phyloP scores from a whole-genome alignment of 768 basidiomycete species.

The Nidularia pulvinata region DNA sequence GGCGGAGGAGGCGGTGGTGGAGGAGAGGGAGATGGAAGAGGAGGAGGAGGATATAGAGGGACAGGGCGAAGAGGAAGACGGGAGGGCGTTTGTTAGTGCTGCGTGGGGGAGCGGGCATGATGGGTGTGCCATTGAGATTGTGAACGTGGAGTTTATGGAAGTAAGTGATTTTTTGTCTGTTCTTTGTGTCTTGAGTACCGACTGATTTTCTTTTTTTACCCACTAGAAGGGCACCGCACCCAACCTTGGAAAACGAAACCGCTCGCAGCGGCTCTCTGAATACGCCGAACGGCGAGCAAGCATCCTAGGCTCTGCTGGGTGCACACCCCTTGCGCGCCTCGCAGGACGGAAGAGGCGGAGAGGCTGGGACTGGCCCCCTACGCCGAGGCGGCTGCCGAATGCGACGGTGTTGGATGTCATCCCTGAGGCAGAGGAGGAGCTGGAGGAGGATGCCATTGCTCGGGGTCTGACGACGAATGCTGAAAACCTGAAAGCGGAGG shows the following conservation, averaged over 20 bases:
- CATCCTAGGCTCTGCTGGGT: constrained; percentile 32
- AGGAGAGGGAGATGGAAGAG: constrained; percentile 19
- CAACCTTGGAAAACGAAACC: constrained; percentile 61
- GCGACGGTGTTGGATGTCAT: constrained; percentile 38
- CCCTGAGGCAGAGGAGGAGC: constrained; percentile 30
- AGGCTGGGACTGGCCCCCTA: constrained; percentile 26
- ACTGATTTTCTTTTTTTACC: constrained; percentile 2
- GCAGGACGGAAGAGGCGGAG: constrained; percentile 43
- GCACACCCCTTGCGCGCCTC: constrained; percentile 23
- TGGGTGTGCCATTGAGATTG: constrained; percentile 73
- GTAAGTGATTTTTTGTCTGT: constrained; percentile 33
- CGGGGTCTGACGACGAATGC: constrained; percentile 15
- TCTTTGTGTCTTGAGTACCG: not conserved
- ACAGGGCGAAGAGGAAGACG: constrained; percentile 50
- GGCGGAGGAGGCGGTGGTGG: constrained; percentile 13
- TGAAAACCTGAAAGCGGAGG: constrained; percentile 17
- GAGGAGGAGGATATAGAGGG: constrained; percentile 25
- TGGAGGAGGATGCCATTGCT: constrained; percentile 16
- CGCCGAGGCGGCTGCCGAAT: constrained; percentile 30
- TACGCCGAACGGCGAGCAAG: constrained; percentile 57
- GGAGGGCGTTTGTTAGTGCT: constrained; percentile 60
- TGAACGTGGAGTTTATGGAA: constrained; percentile 62
- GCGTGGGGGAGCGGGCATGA: constrained; percentile 83
- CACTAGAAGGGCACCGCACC: constrained; percentile 47
- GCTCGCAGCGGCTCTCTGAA: constrained; percentile 65